A percentile compares a stretch with the other conserved stretches of the same genome.
Evolutionary conservation across 2,329 filamentous ascomycete species (phyloP).

Genomic region (Coleophoma cylindrospora): DNA sequence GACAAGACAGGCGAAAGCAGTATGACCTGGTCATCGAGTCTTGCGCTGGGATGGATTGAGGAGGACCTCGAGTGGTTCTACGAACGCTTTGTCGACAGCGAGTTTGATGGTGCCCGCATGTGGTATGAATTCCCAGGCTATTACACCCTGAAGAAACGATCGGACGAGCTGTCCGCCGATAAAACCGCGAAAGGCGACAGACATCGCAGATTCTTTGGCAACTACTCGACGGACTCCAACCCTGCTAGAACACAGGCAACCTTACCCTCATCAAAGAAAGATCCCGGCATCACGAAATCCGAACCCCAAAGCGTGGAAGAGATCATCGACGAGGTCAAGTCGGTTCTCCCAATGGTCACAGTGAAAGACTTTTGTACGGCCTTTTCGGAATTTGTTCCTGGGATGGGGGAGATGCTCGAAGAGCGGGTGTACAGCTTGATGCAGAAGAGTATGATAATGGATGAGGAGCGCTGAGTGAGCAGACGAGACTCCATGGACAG

Average conservation of each 20-base stretch:
- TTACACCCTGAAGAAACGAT: neutral
- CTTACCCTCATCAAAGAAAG: neutral
- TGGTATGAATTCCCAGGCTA: neutral
- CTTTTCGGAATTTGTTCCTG: neutral
- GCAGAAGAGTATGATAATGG: too few species aligned
- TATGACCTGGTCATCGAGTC: slow-evolving; percentile 1
- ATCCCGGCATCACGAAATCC: neutral
- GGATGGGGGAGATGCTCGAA: neutral
- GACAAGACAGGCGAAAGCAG: neutral
- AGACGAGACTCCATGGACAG: too few species aligned
- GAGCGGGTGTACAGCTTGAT: too few species aligned
- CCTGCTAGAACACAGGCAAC: neutral
- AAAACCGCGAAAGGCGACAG: neutral
- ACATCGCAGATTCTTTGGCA: neutral
- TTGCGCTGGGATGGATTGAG: slow-evolving; percentile 1
- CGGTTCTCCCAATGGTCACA: neutral
- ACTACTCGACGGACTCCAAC: neutral
- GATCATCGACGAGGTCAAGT: neutral
- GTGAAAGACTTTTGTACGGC: neutral
- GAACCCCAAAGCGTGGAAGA: neutral
- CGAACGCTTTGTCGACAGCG: neutral
- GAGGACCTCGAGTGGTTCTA: neutral
- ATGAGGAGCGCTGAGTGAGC: too few species aligned
- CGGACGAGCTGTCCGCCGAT: neutral
- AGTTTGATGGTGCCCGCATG: neutral